Conservation (phyloP, 1,284 basidiomycete genomes). For the Leccinum angustisporum region DNA sequence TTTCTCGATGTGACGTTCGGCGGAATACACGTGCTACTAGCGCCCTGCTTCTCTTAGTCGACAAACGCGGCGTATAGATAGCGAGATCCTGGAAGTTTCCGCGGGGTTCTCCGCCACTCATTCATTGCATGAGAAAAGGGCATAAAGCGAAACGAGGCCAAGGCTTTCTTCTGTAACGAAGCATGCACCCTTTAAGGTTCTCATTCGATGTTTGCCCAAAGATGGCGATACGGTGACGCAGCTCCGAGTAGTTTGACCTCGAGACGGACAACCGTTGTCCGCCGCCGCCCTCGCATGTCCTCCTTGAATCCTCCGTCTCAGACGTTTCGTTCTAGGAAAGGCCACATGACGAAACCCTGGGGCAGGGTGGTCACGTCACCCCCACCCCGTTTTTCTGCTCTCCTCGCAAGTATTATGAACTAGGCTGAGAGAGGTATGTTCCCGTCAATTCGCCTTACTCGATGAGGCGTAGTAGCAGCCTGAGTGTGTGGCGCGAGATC, state of each 20-base stretch:
- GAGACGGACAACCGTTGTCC: neutral
- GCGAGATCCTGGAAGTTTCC: constrained; percentile 20
- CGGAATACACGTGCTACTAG: neutral
- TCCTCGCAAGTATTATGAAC: neutral
- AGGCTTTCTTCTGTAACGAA: neutral
- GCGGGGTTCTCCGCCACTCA: constrained; percentile 10
- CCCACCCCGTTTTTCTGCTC: neutral
- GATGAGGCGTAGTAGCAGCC: neutral
- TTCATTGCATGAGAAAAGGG: constrained; percentile 3
- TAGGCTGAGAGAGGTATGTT: neutral
- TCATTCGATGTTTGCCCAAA: neutral
- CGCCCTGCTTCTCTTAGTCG: neutral
- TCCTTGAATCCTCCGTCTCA: neutral
- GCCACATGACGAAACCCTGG: neutral
- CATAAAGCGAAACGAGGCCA: constrained; percentile 5
- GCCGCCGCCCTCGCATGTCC: neutral
- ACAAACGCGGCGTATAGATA: constrained; percentile 1
- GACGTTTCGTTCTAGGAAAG: constrained; percentile 3
- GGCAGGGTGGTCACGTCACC: constrained; percentile 4
- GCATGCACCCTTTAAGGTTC: neutral
- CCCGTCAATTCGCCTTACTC: neutral
- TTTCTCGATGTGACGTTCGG: neutral
- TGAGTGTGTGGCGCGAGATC: neutral
- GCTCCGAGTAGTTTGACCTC: neutral
- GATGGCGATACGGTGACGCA: neutral